Base-by-base conservation (phyloP, 2,329 filamentous ascomycete species). In the Lojkania enalia region DNA sequence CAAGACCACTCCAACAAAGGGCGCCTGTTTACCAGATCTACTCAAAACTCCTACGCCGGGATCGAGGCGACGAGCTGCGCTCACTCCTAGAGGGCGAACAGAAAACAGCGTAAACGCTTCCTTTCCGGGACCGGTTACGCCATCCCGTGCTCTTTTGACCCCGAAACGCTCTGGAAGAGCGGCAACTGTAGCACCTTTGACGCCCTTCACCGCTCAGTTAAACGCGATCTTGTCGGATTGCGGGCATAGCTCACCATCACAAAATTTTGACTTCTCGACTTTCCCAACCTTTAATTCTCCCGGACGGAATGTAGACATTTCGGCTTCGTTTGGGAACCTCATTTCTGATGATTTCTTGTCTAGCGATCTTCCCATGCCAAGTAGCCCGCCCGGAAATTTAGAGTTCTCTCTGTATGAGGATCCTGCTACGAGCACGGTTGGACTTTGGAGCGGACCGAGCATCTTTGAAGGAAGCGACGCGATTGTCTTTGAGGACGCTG, bases 121-220 rank as follows among this genome's bases (percentile, higher is more conserved):
- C 18, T 5, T 12, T 15, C 33, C 19, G n/a, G 9, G 7, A 20
- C 48, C 60, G 14, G 51, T 68, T 58, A 67, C 74, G 66, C 50
- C 58, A 70, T 45, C 75, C 64, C 60, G 55, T n/a, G 57, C 66
- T 60, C 44, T 67, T 52, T 29, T 67, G 55, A 60, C 69, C 59
- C 63, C 72, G 57, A 56, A 62, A 60, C 52, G 66, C 54, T 63
- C 52, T 54, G 63, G 60, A 15, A 57, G 48, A 48, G 57, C 55
- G 20, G 57, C 60, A 25, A 58, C 61, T 15, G 41, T 55, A 44
- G 59, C 60, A 36, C 65, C 71, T 18, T 64, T 72, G 42, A 83
- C 82, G 4, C 83, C 84, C 0, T 79, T 86, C 58, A 83, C 82
- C 2, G 76, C 79, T 27, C 81, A 83, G 16, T 76, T 89, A 25